phyloP scores from a whole-genome alignment of 83 land plant species.

The Isoetes engelmannii region DNA sequence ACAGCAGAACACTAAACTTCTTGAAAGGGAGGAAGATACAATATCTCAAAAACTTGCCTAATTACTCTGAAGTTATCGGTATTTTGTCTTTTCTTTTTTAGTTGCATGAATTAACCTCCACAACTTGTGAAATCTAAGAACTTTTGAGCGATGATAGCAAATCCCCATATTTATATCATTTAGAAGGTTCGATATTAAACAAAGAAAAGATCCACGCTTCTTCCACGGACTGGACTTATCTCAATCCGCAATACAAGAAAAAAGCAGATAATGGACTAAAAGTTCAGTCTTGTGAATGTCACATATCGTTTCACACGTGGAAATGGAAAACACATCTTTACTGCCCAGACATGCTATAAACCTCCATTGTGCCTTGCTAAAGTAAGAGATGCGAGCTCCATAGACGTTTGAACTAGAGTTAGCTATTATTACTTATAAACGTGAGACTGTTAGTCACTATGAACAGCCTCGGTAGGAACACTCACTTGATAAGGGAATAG shows the following conservation, averaged over 20 bases:
- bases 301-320: too few relatives aligned
- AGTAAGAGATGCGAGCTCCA: background rate
- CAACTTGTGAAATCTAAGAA: background rate
- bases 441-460: background rate
- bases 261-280: too few relatives aligned
- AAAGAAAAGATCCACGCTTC: too few relatives aligned
- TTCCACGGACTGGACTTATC: too few relatives aligned
- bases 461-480: constrained; percentile 2
- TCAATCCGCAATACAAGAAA: too few relatives aligned
- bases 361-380: background rate
- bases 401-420: too few relatives aligned
- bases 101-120: background rate
- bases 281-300: too few relatives aligned
- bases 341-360: background rate
- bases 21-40: background rate
- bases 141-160: too few relatives aligned
- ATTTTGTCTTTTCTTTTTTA: background rate
- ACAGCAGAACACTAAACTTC: background rate
- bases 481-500: constrained; percentile 60
- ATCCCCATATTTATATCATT: too few relatives aligned
- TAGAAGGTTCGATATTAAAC: too few relatives aligned
- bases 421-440: background rate
- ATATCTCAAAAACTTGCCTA: background rate
- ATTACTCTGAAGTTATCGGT: background rate
- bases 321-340: background rate